phyloP scores from a whole-genome alignment of 352 stramenopile species.

The Pythium grandisporangium region DNA sequence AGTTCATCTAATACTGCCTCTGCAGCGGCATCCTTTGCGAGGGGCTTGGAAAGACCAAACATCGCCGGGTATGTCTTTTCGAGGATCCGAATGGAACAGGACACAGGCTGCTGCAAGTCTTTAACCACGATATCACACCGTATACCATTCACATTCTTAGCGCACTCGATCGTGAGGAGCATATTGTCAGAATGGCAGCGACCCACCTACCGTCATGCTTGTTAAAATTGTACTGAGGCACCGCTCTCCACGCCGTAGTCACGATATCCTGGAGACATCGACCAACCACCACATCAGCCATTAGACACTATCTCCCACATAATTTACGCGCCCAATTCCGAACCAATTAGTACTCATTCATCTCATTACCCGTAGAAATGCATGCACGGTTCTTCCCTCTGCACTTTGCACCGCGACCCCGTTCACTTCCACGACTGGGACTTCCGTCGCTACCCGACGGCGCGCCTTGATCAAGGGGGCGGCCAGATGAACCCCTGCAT shows the following conservation, averaged over 20 bases:
- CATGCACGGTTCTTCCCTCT: constrained; percentile 9
- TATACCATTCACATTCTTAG: neutral
- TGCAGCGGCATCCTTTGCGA: constrained; percentile 18
- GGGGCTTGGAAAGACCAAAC: constrained; percentile 4
- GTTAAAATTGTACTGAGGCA: constrained; percentile 15
- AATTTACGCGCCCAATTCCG: no score
- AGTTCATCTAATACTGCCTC: constrained; percentile 14
- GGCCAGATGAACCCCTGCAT: no score
- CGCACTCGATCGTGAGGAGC: no score
- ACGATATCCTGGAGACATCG: constrained; percentile 10
- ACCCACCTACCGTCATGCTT: constrained; percentile 10
- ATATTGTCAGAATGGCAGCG: no score
- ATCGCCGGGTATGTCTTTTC: constrained; percentile 6
- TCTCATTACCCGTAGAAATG: constrained; percentile 13
- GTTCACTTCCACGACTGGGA: constrained; percentile 11
- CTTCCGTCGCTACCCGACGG: neutral
- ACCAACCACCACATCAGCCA: no score
- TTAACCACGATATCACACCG: neutral
- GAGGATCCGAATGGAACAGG: constrained; percentile 14
- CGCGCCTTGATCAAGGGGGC: neutral
- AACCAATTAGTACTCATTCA: neutral
- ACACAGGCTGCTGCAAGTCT: constrained; percentile 8
- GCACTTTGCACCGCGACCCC: constrained; percentile 10
- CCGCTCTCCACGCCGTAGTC: constrained; percentile 3
- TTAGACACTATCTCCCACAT: no score